Conservation (phyloP, 2,329 filamentous ascomycete species). For the Fusarium euwallaceae region DNA sequence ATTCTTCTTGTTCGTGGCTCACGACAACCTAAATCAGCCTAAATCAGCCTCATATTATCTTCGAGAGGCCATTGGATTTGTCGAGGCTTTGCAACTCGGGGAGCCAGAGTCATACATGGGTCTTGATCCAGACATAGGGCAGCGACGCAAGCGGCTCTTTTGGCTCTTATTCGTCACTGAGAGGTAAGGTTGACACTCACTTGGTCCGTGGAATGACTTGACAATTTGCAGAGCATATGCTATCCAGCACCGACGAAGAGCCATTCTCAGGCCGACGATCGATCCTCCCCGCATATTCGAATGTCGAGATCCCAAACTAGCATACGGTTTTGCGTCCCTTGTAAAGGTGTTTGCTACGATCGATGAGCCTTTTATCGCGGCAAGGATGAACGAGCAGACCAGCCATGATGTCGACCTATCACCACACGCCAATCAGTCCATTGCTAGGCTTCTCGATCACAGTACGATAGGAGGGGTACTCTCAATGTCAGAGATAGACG, state of each 20-base stretch:
- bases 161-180: slow-evolving; percentile 43
- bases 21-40: slow-evolving; percentile 32
- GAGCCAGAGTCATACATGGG: slow-evolving; percentile 25
- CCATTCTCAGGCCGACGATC: slow-evolving; percentile 32
- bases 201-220: neutral
- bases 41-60: slow-evolving; percentile 39
- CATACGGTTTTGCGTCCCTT: slow-evolving; percentile 38
- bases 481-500: slow-evolving; percentile 25
- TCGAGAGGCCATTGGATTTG: slow-evolving; percentile 40
- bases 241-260: slow-evolving; percentile 33
- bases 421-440: neutral
- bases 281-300: slow-evolving; percentile 36
- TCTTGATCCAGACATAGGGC: slow-evolving; percentile 19
- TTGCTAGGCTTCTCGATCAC: neutral
- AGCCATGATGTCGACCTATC: neutral
- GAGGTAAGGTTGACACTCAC: slow-evolving; percentile 14
- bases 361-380: slow-evolving; percentile 21
- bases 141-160: slow-evolving; percentile 34
- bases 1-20: slow-evolving; percentile 39
- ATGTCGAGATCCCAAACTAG: slow-evolving; percentile 34
- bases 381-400: slow-evolving; percentile 5
- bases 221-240: slow-evolving; percentile 32
- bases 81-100: slow-evolving; percentile 30
- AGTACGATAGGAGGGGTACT: neutral
- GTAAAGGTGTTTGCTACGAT: slow-evolving; percentile 33